Conservation (phyloP, 768 basidiomycete species). For the Mycena polygramma region DNA sequence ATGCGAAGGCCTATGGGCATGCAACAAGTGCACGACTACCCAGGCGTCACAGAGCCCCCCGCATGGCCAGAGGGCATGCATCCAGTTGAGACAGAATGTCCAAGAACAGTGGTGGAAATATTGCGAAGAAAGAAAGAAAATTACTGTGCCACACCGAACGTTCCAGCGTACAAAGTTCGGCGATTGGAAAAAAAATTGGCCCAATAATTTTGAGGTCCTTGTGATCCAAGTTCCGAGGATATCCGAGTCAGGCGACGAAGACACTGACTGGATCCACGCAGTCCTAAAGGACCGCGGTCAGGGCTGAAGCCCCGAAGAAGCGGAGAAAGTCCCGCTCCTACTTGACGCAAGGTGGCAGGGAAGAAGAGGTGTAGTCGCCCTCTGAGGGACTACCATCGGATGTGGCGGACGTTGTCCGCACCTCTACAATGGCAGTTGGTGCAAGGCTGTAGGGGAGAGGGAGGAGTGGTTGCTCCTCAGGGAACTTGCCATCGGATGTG, state of each 20-base stretch:
- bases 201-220: neutral
- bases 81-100: neutral
- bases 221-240: neutral
- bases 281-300: too few relatives aligned
- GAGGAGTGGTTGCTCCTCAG: too few relatives aligned
- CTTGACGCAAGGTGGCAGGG: too few relatives aligned
- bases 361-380: too few relatives aligned
- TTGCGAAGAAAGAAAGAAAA: neutral
- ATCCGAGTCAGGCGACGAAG: neutral
- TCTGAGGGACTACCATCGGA: too few relatives aligned
- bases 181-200: neutral
- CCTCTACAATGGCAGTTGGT: too few relatives aligned
- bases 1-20: neutral
- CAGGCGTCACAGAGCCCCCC: neutral
- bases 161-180: neutral
- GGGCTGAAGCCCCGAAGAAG: too few relatives aligned
- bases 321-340: too few relatives aligned
- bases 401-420: neutral
- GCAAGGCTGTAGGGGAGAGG: too few relatives aligned
- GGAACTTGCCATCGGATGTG: too few relatives aligned
- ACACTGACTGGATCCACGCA: neutral
- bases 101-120: neutral
- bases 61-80: slow-evolving; percentile 3
- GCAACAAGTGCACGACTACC: neutral
- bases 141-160: neutral